Conservation (phyloP, 352 stramenopile genomes). For the Phytophthora constricta region DNA sequence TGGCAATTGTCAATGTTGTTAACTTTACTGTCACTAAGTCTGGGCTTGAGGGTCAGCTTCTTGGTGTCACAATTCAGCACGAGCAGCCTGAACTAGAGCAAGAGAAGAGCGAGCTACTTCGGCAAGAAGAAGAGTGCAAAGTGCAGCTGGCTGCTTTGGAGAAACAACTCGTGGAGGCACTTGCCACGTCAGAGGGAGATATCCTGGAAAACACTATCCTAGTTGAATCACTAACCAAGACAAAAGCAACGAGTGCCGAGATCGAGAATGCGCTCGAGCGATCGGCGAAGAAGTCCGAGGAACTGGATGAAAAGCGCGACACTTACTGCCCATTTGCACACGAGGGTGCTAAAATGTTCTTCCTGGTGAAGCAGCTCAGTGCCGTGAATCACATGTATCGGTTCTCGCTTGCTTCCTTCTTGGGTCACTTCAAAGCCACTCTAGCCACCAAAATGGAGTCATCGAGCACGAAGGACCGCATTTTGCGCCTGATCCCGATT, state of each 20-base stretch:
- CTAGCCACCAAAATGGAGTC: conserved; percentile 86
- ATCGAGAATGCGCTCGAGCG: conserved; percentile 90
- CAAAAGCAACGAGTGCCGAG: conserved; percentile 92
- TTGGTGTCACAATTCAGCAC: conserved; percentile 94
- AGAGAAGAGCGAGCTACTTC: conserved; percentile 92
- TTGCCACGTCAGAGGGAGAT: conserved; percentile 95
- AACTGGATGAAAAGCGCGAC: conserved; percentile 93
- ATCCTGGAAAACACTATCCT: conserved; percentile 95
- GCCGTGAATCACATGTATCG: conserved; percentile 96
- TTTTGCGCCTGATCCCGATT: conserved; percentile 84
- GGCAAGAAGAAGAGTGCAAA: conserved; percentile 95
- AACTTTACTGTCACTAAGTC: conserved; percentile 97
- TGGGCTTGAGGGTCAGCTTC: conserved; percentile 93
- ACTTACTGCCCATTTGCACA: conserved; percentile 91
- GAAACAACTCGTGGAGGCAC: conserved; percentile 92
- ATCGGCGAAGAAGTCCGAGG: conserved; percentile 89
- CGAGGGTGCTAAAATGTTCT: conserved; percentile 93
- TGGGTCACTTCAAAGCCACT: conserved; percentile 87
- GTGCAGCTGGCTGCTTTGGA: conserved; percentile 93
- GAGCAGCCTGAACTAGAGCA: conserved; percentile 95
- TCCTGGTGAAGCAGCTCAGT: conserved; percentile 92
- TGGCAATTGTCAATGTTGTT: conserved; percentile 91
- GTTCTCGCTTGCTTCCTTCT: conserved; percentile 92
- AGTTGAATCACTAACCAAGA: conserved; percentile 94
- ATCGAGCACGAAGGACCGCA: conserved; percentile 76